Evolutionary conservation across 106 monocot species (phyloP).

Genomic region (Alisma plantagoaquatica): DNA sequence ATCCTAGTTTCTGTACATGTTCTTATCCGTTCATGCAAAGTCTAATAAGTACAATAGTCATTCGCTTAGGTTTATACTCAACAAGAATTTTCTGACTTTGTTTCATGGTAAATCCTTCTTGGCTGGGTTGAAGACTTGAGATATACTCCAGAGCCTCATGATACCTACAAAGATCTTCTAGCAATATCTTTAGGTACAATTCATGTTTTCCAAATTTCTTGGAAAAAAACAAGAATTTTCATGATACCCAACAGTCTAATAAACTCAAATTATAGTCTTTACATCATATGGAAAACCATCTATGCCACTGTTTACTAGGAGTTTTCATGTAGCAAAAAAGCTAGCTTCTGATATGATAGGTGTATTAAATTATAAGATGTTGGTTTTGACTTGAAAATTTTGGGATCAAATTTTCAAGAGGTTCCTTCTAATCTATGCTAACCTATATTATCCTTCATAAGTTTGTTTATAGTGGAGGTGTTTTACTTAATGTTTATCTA

Average conservation of each 20-base stretch:
- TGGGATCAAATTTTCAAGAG: constrained; percentile 84
- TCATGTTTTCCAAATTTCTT: constrained; percentile 91
- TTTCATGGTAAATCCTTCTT: constrained; percentile 81
- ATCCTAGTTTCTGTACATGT: constrained; percentile 18
- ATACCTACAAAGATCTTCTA: constrained; percentile 90
- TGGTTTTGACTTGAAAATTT: constrained; percentile 88
- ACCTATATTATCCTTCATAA: too few relatives aligned
- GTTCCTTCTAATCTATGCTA: too few relatives aligned
- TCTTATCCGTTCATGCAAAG: constrained; percentile 44
- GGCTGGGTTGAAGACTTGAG: constrained; percentile 65
- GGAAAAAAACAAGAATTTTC: constrained; percentile 94
- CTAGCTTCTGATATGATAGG: constrained; percentile 61
- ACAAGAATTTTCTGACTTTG: constrained; percentile 95
- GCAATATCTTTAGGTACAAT: constrained; percentile 87
- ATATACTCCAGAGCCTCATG: constrained; percentile 82
- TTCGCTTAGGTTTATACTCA: constrained; percentile 63
- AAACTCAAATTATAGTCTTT: constrained; percentile 95
- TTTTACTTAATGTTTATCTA: too few relatives aligned
- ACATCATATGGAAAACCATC: constrained; percentile 89
- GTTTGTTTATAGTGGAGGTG: too few relatives aligned
- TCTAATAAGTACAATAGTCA: constrained; percentile 65
- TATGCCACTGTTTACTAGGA: constrained; percentile 63
- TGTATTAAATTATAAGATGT: constrained; percentile 79
- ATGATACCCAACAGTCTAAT: constrained; percentile 90
- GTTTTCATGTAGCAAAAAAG: constrained; percentile 68